Evolutionary conservation across 176 grass and related monocot species (phyloP).

Genomic region (Avena eriantha): DNA sequence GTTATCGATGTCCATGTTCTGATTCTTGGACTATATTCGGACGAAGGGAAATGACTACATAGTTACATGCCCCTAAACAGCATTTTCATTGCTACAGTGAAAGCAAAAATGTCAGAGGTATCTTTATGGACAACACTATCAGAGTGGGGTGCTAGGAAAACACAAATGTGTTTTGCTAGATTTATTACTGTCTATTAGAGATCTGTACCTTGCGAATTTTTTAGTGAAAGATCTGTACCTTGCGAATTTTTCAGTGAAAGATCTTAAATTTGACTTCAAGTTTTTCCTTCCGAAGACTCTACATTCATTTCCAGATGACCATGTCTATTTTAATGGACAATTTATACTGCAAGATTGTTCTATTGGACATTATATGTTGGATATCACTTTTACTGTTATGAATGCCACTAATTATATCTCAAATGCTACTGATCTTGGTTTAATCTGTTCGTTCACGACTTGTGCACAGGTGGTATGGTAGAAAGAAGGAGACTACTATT

Average conservation of each 20-base stretch:
- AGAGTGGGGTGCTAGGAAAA: neutral
- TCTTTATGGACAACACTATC: neutral
- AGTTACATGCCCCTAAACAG: neutral
- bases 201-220: neutral
- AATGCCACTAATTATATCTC: neutral
- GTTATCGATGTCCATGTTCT: neutral
- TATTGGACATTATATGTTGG: neutral
- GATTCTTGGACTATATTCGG: neutral
- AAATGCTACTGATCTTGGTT: conserved; percentile 22
- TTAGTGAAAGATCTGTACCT: neutral
- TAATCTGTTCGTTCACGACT: conserved; percentile 26
- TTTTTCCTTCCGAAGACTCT: neutral
- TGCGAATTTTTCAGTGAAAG: neutral
- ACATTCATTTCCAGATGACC: neutral
- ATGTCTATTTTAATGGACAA: neutral
- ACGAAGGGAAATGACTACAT: neutral
- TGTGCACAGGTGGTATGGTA: conserved; percentile 44
- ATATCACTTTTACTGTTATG: neutral
- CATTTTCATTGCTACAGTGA: neutral
- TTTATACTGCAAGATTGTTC: neutral
- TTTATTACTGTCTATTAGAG: neutral
- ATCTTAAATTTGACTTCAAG: neutral
- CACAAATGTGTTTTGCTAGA: neutral
- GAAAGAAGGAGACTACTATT: conserved; percentile 70
- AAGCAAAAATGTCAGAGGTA: neutral